Conservation (phyloP, 2,329 filamentous ascomycete genomes). For the Aphanocladium album region DNA sequence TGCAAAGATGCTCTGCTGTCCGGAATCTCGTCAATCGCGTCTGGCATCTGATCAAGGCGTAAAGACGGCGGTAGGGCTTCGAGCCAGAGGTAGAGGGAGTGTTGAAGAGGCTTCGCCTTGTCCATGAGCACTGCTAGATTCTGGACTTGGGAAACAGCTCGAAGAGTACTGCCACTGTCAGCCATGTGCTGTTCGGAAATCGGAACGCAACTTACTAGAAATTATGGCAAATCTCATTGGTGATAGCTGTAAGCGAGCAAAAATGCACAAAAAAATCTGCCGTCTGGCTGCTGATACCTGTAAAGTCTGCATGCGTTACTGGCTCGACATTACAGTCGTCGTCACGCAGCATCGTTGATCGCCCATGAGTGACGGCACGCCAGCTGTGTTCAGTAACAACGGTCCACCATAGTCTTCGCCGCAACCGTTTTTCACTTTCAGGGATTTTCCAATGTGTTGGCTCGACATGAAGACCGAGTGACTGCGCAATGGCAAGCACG, state of each 20-base stretch:
- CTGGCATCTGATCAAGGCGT: neutral
- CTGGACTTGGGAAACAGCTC: conserved; percentile 15
- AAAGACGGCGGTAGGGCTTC: conserved; percentile 14
- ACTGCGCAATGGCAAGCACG: conserved; percentile 15
- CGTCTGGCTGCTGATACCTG: neutral
- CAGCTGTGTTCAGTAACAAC: conserved; percentile 18
- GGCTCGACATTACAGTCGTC: conserved; percentile 18
- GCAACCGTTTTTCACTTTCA: conserved; percentile 14
- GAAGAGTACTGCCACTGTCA: conserved; percentile 12
- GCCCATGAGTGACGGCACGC: conserved; percentile 18
- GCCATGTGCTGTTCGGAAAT: neutral
- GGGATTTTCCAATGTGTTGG: conserved; percentile 17
- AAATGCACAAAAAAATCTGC: conserved; percentile 15
- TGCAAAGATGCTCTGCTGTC: conserved; percentile 15
- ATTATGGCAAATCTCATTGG: conserved; percentile 11
- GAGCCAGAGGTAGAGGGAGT: conserved; percentile 13
- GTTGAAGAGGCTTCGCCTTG: conserved; percentile 11
- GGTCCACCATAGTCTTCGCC: conserved; percentile 18
- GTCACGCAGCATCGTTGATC: conserved; percentile 15
- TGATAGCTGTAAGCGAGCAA: conserved; percentile 16
- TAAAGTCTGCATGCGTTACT: conserved; percentile 13
- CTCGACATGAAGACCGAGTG: conserved; percentile 16
- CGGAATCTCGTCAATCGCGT: conserved; percentile 9
- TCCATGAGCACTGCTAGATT: conserved; percentile 8
- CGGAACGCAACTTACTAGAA: conserved; percentile 13